A percentile compares a stretch with the other conserved stretches of the same genome.
Conservation (phyloP, 192 early-diverging fungal genomes). For the Oehlia diaphana region DNA sequence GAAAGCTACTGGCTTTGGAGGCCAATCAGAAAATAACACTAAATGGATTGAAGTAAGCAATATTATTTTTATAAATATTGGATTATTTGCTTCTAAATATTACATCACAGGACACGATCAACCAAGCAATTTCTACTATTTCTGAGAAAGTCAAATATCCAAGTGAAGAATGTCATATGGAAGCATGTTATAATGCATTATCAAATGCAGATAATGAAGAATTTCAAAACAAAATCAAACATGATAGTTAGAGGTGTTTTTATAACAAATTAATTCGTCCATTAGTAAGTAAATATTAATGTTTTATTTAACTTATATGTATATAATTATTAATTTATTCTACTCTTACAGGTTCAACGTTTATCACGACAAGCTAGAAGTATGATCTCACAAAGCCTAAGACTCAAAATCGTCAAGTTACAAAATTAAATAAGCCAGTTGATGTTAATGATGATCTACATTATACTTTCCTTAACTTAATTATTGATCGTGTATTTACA, state of each 20-base stretch:
- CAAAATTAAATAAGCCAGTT: too few relatives aligned
- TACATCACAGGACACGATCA: not conserved
- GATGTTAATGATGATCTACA: too few relatives aligned
- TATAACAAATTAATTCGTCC: not conserved
- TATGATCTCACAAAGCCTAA: not conserved
- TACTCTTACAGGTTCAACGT: not conserved
- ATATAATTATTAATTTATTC: not conserved
- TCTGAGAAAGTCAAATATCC: too few relatives aligned
- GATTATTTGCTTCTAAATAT: not conserved
- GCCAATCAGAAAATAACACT: not conserved
- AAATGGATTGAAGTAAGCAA: too few relatives aligned
- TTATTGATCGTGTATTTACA: too few relatives aligned
- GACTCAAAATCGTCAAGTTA: not conserved
- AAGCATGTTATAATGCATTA: conserved; percentile 1
- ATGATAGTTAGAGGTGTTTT: not conserved
- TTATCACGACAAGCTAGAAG: not conserved
- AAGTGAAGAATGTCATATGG: not conserved
- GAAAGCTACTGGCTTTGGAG: not conserved
- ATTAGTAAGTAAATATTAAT: not conserved
- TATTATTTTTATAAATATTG: not conserved
- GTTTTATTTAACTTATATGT: not conserved
- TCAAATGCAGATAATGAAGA: not conserved
- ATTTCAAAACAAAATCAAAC: not conserved
- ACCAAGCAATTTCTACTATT: not conserved
- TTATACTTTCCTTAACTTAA: too few relatives aligned